These are phyloP conservation scores for Pseudopediastrum boryanum DNA, from an alignment of 139 green algal species.

Conservation along the genomic window DNA sequence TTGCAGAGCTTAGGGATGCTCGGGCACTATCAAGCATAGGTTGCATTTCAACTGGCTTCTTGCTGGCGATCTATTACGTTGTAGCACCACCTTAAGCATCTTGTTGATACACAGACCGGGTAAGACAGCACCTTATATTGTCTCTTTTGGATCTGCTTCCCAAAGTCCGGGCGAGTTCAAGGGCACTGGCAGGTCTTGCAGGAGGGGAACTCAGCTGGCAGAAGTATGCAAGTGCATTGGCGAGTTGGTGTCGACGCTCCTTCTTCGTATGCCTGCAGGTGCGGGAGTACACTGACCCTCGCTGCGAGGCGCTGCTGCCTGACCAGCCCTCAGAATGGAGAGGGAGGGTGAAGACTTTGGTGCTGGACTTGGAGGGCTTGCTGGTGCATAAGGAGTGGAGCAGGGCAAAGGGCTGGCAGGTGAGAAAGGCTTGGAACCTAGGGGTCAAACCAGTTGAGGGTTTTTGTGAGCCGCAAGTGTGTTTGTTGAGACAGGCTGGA, in stretches of 20 bases:
- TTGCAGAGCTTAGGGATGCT: no score
- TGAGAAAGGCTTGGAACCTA: no score
- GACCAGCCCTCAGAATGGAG: conserved; percentile 76
- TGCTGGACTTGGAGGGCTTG: conserved; percentile 95
- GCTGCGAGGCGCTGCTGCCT: conserved; percentile 90
- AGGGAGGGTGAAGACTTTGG: conserved; percentile 84
- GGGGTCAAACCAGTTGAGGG: no score
- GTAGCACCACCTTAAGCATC: neutral
- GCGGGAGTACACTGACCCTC: conserved; percentile 83
- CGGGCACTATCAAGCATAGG: no score
- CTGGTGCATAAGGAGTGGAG: conserved; percentile 95
- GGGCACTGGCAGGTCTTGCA: neutral
- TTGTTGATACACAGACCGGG: neutral
- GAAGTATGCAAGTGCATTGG: neutral
- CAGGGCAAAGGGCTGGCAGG: conserved; percentile 71
- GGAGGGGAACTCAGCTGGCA: neutral
- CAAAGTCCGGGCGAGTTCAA: neutral
- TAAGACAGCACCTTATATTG: neutral
- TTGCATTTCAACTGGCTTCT: no score
- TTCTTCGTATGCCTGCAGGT: conserved; percentile 14
- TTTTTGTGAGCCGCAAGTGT: no score
- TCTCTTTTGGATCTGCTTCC: neutral
- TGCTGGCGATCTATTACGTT: no score
- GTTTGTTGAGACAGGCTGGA: no score
- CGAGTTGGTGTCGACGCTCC: neutral